These are phyloP conservation scores for Talaromyces pinophilus DNA, from an alignment of 2,329 filamentous ascomycete species.

Conservation along the genomic window DNA sequence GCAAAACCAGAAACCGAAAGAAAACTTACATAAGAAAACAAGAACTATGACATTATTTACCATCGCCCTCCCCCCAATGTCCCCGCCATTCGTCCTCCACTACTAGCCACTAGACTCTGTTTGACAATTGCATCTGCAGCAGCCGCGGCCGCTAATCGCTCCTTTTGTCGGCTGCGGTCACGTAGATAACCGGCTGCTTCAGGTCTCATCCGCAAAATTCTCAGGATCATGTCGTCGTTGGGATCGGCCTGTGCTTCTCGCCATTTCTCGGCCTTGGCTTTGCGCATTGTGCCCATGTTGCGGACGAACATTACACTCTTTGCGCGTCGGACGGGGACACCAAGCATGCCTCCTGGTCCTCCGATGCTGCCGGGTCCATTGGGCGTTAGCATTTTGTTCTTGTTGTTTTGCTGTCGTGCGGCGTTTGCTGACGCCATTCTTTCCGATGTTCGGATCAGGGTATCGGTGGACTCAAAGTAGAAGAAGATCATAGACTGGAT, in stretches of 20 bases:
- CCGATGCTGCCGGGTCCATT: slow-evolving; percentile 49
- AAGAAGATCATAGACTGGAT: slow-evolving; percentile 97
- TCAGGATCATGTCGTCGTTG: slow-evolving; percentile 95
- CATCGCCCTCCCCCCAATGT: slow-evolving; percentile 37
- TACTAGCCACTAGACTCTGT: slow-evolving; percentile 74
- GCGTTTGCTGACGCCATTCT: slow-evolving; percentile 88
- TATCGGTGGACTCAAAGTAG: slow-evolving; percentile 91
- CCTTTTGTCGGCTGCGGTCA: slow-evolving; percentile 89
- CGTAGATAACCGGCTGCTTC: slow-evolving; percentile 86
- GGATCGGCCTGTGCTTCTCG: slow-evolving; percentile 95
- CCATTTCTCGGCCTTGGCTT: slow-evolving; percentile 92
- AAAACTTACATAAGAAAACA: not conserved
- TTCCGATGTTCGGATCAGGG: slow-evolving; percentile 91
- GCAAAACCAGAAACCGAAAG: not conserved
- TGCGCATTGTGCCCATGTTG: slow-evolving; percentile 93
- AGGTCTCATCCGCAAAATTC: slow-evolving; percentile 91
- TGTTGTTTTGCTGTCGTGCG: slow-evolving; percentile 68
- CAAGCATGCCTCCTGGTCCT: slow-evolving; percentile 46
- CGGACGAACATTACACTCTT: slow-evolving; percentile 88
- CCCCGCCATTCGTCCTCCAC: slow-evolving; percentile 55
- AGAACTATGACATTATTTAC: slow-evolving; percentile 7
- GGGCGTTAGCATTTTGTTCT: slow-evolving; percentile 71
- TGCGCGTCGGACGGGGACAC: slow-evolving; percentile 53
- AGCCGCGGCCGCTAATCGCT: slow-evolving; percentile 83
- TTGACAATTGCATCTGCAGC: slow-evolving; percentile 93